These are phyloP conservation scores for Yamadazyma spencermartinsiae DNA, from an alignment of 1,139 yeast species.

Conservation along the genomic window DNA sequence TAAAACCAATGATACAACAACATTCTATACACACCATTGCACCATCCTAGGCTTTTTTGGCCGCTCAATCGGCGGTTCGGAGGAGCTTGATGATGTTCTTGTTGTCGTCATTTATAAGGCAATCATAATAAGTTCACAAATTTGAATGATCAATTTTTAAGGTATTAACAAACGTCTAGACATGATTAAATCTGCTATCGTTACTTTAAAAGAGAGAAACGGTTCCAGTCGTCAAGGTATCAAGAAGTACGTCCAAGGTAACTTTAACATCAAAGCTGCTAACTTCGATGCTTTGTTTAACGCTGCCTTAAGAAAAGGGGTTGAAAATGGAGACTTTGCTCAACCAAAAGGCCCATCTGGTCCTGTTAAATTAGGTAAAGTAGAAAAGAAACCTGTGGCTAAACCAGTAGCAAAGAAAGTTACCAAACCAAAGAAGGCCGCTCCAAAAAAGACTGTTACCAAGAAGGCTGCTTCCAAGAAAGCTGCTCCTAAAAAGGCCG, in stretches of 20 bases:
- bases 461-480: constrained; percentile 14
- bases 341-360: constrained; percentile 91
- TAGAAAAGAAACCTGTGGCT: constrained; percentile 23
- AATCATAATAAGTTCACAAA: too few relatives aligned
- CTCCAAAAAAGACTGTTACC: constrained; percentile 7
- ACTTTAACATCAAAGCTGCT: constrained; percentile 56
- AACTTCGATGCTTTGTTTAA: constrained; percentile 80
- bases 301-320: constrained; percentile 78
- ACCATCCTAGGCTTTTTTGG: too few relatives aligned
- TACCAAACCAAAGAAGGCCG: constrained; percentile 6
- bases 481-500: constrained; percentile 22
- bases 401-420: constrained; percentile 18
- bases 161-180: constrained; percentile 56
- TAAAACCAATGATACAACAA: too few relatives aligned
- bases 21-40: too few relatives aligned
- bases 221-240: constrained; percentile 82
- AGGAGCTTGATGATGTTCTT: too few relatives aligned
- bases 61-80: too few relatives aligned
- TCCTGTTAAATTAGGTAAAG: constrained; percentile 53
- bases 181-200: constrained; percentile 74
- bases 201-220: constrained; percentile 72
- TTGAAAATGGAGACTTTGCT: constrained; percentile 68
- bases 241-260: constrained; percentile 69
- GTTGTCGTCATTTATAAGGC: too few relatives aligned
- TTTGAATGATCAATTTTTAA: too few relatives aligned